Base-by-base conservation (phyloP, 2,329 filamentous ascomycete species). In the Pseudogymnoascus sp. region DNA sequence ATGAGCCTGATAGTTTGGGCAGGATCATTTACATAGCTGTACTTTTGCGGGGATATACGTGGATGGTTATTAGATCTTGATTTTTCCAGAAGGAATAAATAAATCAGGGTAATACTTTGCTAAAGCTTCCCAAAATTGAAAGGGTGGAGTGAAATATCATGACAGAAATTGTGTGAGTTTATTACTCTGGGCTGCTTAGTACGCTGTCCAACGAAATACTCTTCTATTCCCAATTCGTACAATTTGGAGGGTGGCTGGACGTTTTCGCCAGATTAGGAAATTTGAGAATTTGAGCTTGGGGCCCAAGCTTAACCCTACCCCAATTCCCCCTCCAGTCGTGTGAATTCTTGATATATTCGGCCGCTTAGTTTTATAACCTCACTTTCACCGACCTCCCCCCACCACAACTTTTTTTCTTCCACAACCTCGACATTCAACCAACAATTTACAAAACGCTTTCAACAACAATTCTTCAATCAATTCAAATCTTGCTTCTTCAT, bases 271-370 rank as follows among this genome's bases (percentile, higher is more conserved):
- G 28, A 57, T 57, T 57, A 57, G 50, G 50, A 57, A 53, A 57
- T 57, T 53, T 19, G n/a, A 57, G 50, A 53, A 57, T 57, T 53
- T 19, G n/a, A 57, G 50, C 28, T 57, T 57, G n/a, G 50, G 50
- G n/a, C 15, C 50, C 28, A 57, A 57, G 28, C n/a, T 57, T 33
- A 0, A 9, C n/a, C 21, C 44, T 44, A 13, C 44, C 42, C 15
- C 23, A 11, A 33, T 57, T 57, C 33, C 9, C 50, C 26, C 50
- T 13, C 50, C 50, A 57, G 50, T 57, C n/a, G n/a, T 57, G 50
- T 57, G 50, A 57, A 57, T 33, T 57, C 50, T 57, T 33, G 50
- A 21, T 21, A 57, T 57, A 19, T 13, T 57, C 28, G 6, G 28
- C 50, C 26, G 50, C 50, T 57, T 57, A 57, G 50, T 21, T 21